Evolutionary conservation across 73 alveolate genomes (phyloP), one percentile per base, ranked within the genome.

Genomic region (Effrenium voratum): DNA sequence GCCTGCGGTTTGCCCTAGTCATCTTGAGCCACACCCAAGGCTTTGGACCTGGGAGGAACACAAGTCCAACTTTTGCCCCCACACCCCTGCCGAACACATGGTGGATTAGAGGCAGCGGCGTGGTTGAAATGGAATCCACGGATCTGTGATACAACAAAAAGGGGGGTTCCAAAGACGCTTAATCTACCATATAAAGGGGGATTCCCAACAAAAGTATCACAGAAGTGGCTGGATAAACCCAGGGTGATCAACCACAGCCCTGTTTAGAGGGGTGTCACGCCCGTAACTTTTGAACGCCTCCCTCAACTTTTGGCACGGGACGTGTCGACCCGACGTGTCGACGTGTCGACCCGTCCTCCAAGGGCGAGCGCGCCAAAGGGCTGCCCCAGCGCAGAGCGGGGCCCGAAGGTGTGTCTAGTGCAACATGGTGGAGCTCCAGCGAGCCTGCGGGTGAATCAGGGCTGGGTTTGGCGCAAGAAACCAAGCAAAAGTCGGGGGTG

Each of bases 361-460:
- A n/a, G 50, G 92, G 92, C 36, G 44, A 66, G 28, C 92, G 92
- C 34, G 73, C 47, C 75, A 82, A 50, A 73, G 36, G 32, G 75
- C 40, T 50, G 26, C 92, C 92, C 92, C 92, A 82, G 26, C 52
- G 15, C n/a, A 82, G 19, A 0, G 92, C 92, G 26, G 88, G 41
- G n/a, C 28, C 3, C 47, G 70, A 6, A 43, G 92, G 92, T 0
- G n/a, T 30, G 50, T 82, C 75, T 34, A 82, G 50, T 32, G 73
- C 92, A 16, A 50, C 92, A 30, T 82, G 92, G 73, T 82, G 92
- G 10, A 82, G 92, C 50, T 82, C 92, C 50, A 82, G 49, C 52
- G 92, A 82, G 4, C 92, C 92, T 80, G 91, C n/a, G n/a, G n/a
- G n/a, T n/a, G n/a, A n/a, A n/a, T n/a, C n/a, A n/a, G n/a, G n/a